These are phyloP conservation scores for Aspergillus caelatus DNA, from an alignment of 2,329 filamentous ascomycete genomes.

Conservation along the genomic window DNA sequence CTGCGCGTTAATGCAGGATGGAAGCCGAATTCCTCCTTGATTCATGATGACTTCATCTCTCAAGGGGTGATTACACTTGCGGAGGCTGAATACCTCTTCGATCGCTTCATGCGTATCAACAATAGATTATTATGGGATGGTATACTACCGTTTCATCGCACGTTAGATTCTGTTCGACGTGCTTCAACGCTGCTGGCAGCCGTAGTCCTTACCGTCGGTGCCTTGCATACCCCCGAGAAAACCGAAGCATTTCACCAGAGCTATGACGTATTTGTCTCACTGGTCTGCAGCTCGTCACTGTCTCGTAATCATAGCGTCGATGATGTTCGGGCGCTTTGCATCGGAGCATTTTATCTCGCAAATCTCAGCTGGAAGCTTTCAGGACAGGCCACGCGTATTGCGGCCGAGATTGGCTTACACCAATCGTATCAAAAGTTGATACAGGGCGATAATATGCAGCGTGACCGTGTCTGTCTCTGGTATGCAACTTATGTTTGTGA, in stretches of 20 bases:
- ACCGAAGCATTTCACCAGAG: slow-evolving; percentile 51
- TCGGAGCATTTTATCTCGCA: slow-evolving; percentile 60
- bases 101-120: slow-evolving; percentile 42
- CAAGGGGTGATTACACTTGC: slow-evolving; percentile 39
- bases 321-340: slow-evolving; percentile 56
- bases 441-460: slow-evolving; percentile 32
- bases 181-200: slow-evolving; percentile 54
- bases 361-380: slow-evolving; percentile 60
- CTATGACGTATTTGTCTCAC: slow-evolving; percentile 53
- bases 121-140: slow-evolving; percentile 49
- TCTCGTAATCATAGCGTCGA: slow-evolving; percentile 55
- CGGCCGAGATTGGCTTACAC: slow-evolving; percentile 55
- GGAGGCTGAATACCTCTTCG: slow-evolving; percentile 49
- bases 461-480: slow-evolving; percentile 57
- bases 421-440: slow-evolving; percentile 45
- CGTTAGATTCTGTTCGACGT: slow-evolving; percentile 49
- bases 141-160: slow-evolving; percentile 31
- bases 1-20: slow-evolving; percentile 9
- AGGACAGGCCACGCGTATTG: slow-evolving; percentile 53
- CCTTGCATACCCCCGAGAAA: slow-evolving; percentile 53
- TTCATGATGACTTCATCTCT: slow-evolving; percentile 44
- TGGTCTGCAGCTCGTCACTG: slow-evolving; percentile 56
- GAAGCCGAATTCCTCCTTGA: slow-evolving; percentile 23
- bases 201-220: slow-evolving; percentile 54
- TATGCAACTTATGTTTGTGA: slow-evolving; percentile 62